Base-by-base conservation (phyloP, 164 flowering plant species). In the Platanus orientalis region DNA sequence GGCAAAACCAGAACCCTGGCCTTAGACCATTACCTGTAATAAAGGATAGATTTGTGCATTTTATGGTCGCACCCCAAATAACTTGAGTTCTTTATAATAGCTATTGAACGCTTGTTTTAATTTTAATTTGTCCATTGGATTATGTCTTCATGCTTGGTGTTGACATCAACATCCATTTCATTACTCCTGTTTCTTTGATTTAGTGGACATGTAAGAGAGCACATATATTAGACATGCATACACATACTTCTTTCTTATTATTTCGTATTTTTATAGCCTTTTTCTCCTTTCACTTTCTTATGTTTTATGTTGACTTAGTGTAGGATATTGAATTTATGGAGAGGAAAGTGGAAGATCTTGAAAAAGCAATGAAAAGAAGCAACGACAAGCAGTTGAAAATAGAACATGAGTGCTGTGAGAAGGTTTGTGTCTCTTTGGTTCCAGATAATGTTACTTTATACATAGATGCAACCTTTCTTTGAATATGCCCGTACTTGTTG, bases 311-410 rank as follows among this genome's bases (percentile, higher is more conserved):
- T 70, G 42, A 23, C 11, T 44, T 61, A 26, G 28, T 68, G 52
- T 62, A 94, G 99, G 99, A 94, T 79, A 65, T 94, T 71, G 99
- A 94, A 64, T 94, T 91, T 68, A 78, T 91, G 80, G 86, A 81
- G 58, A 84, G 74, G 72, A 91, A 71, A 75, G 65, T 86, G 61
- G 99, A 94, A 71, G 99, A 94, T 81, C 69, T 94, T 66, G 99
- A 91, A 66, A 94, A 94, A 75, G 87, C 95, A 81, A 89, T 94
- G 99, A 94, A 94, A 79, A 89, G 99, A 76, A 92, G 97, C 83
- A 94, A 94, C 78, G 99, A 94, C 78, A 94, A 94, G 79, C 96
- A 84, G 77, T 71, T 94, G 66, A 94, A 94, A 66, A 67, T 89
- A 62, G 99, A 94, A 78, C 94, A 53, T 69, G 99, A 94, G 61